Evolutionary conservation across 495 filamentous ascomycete species (phyloP).

Genomic region (Neurospora discreta): DNA sequence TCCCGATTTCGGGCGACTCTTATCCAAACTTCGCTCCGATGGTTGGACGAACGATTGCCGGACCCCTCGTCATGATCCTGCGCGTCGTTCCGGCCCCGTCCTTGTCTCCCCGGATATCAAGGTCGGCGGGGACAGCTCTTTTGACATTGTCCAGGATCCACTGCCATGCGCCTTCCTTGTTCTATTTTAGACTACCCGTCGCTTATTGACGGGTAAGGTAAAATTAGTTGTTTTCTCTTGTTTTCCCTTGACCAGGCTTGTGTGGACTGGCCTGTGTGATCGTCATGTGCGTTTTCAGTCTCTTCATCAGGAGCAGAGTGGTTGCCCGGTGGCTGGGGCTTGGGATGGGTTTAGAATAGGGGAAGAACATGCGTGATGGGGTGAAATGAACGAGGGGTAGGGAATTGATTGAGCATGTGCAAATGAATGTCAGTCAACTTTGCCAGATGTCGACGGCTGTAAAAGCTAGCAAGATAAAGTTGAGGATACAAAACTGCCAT

Average conservation of each 20-base stretch:
- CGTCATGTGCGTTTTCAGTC: neutral
- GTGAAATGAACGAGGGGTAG: no score
- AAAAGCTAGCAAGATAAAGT: no score
- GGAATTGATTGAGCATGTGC: no score
- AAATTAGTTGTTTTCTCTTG: neutral
- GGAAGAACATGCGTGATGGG: no score
- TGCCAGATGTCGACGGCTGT: no score
- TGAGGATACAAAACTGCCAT: no score
- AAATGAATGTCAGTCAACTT: no score
- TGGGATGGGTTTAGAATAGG: no score
- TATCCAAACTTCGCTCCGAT: neutral
- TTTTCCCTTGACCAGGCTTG: neutral
- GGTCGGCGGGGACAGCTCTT: neutral
- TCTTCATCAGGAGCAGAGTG: neutral
- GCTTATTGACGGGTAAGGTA: neutral
- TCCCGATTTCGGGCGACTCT: neutral
- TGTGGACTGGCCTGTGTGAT: neutral
- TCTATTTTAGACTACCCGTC: neutral
- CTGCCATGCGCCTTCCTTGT: neutral
- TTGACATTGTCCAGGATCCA: neutral
- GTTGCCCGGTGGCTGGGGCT: neutral
- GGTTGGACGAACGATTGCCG: neutral
- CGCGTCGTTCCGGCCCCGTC: neutral
- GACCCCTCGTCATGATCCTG: neutral
- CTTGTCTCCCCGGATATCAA: neutral